phyloP scores from a whole-genome alignment of 352 stramenopile genomes.

The Phytophthora sansomeana region DNA sequence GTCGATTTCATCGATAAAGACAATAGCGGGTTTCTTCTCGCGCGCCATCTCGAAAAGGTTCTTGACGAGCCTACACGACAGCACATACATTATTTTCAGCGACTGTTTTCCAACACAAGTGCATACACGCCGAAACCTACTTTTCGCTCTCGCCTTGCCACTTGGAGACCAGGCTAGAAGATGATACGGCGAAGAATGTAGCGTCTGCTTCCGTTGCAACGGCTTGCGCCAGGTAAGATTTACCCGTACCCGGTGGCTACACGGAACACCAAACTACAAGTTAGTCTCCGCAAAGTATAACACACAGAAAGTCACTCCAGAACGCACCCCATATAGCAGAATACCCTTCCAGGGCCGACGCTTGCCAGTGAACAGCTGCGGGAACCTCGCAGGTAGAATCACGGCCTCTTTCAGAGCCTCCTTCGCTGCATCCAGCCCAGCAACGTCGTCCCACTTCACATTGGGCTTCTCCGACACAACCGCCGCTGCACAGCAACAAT shows the following conservation, averaged over 20 bases:
- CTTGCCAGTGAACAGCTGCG: constrained; percentile 97
- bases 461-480: constrained; percentile 93
- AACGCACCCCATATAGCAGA: constrained; percentile 96
- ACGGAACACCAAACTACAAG: constrained; percentile 9
- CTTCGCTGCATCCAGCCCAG: constrained; percentile 97
- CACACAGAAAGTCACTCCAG: constrained; percentile 14
- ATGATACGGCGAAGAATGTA: constrained; percentile 98
- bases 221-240: constrained; percentile 97
- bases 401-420: constrained; percentile 99
- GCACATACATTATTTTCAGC: background rate
- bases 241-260: constrained; percentile 91
- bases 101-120: background rate
- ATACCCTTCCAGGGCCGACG: constrained; percentile 96
- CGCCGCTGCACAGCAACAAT: constrained; percentile 55
- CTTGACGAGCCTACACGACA: constrained; percentile 90
- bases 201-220: constrained; percentile 99
- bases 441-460: constrained; percentile 98
- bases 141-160: constrained; percentile 98
- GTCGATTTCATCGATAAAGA: constrained; percentile 99
- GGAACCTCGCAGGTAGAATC: constrained; percentile 96
- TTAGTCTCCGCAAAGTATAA: background rate
- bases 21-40: constrained; percentile 94
- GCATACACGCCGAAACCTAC: constrained; percentile 35
- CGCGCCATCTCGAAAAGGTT: constrained; percentile 99
- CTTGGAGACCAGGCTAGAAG: constrained; percentile 98